Evolutionary conservation across 371 early-diverging fungal species (phyloP).

Genomic region (Saksenaea vasiformis): DNA sequence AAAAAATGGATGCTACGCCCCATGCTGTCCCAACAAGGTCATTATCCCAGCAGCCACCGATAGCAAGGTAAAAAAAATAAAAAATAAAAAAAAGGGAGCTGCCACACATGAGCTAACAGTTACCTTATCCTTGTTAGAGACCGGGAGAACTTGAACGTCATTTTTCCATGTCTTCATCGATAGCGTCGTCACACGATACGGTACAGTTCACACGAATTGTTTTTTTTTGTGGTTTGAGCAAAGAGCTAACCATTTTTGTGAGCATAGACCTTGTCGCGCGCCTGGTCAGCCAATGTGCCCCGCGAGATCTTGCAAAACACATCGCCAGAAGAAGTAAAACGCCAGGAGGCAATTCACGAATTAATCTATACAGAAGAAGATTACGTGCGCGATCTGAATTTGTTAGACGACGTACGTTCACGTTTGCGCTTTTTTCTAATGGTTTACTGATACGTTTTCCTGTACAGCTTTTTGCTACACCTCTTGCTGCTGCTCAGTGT

Average conservation of each 20-base stretch:
- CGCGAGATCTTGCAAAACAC: conserved; percentile 72
- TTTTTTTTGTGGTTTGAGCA: background rate
- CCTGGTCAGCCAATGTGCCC: conserved; percentile 75
- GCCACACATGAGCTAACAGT: no score
- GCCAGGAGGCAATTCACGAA: conserved; percentile 93
- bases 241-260: background rate
- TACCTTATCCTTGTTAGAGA: background rate
- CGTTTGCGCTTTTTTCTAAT: background rate
- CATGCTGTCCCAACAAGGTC: conserved; percentile 34
- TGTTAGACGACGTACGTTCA: conserved; percentile 37
- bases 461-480: conserved; percentile 27
- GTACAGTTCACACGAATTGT: conserved; percentile 16
- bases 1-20: conserved; percentile 33
- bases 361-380: conserved; percentile 88
- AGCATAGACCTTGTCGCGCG: conserved; percentile 46
- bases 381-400: conserved; percentile 75
- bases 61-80: background rate
- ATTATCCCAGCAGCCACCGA: background rate
- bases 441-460: background rate
- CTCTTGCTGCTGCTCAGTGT: conserved; percentile 27
- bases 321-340: conserved; percentile 72
- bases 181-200: conserved; percentile 35
- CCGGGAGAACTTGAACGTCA: conserved; percentile 8
- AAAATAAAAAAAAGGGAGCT: background rate
- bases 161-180: conserved; percentile 27